Evolutionary conservation across 2,329 filamentous ascomycete genomes (phyloP), one percentile per base, ranked within the genome.

Genomic region (Phialemonium atrogriseum): DNA sequence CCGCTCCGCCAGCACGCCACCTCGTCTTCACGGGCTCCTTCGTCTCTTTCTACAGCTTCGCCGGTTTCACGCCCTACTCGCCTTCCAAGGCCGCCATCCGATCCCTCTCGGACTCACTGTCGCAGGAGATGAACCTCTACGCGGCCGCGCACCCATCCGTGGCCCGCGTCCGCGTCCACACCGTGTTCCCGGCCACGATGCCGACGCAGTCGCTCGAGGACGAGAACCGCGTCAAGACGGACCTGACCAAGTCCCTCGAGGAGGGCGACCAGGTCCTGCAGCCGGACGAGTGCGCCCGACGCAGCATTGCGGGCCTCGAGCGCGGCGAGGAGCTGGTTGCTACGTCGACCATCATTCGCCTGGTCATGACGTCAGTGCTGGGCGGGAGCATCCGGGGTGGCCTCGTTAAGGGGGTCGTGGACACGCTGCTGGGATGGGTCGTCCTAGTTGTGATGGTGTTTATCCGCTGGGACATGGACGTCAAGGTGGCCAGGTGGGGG

Each of bases 1-100:
- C 27, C 14, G 22, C 21, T 13, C 12, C 16, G 8, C 5, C 46
- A 27, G 21, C 50, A 2, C 62, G 77, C 10, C 79, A 84, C 42
- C 65, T 85, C 40, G 72, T 85, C 40, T 77, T 84, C 47, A 84
- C 80, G 1, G 73, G 70, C 6, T 81, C 77, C 2, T 63, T 69
- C 5, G 54, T 70, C n/a, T 70, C 72, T 1, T 77, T 83, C 43
- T 65, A 70, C 27, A 69, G 73, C 9, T 52, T 84, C 11, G 66
- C 74, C 7, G 80, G 80, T 17, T 85, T 83, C 46, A 57, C 62
- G 1, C 66, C 77, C 0, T 85, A 85, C 48, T 64, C 70, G 1
- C 77, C 79, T 5, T 61, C 73, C 15, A 84, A 85, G 55, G 70
- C 77, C 3, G 80, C 80, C 10, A 64, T 84, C 39, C 70, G 78